Evolutionary conservation across 345 rosid genomes (phyloP).

Genomic region (Gossypium turneri): DNA sequence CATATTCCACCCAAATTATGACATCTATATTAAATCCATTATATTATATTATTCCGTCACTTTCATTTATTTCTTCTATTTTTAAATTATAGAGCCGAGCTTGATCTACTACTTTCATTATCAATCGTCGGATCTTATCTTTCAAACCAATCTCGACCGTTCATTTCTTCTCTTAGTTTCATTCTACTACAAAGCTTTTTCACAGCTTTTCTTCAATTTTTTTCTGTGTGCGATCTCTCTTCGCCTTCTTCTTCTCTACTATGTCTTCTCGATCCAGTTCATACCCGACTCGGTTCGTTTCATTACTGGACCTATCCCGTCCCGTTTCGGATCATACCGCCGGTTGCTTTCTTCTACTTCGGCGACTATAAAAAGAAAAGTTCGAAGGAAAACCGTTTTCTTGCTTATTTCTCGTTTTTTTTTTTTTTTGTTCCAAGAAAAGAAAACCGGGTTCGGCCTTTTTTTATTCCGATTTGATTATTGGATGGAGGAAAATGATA

Average conservation of each 20-base stretch:
- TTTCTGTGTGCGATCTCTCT: neutral
- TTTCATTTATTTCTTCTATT: neutral
- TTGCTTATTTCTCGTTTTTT: neutral
- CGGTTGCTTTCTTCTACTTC: neutral
- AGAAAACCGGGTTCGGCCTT: neutral
- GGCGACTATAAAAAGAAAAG: neutral
- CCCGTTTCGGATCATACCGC: neutral
- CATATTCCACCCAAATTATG: neutral
- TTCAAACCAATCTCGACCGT: constrained; percentile 28
- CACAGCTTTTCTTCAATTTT: neutral
- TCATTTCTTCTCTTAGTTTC: neutral
- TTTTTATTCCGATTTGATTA: neutral
- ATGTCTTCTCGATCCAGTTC: neutral
- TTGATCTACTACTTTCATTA: neutral
- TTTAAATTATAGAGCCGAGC: neutral
- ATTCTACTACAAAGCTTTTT: neutral
- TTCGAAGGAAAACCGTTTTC: neutral
- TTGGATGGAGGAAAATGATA: constrained; percentile 39
- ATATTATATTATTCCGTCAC: neutral
- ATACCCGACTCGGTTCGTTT: neutral
- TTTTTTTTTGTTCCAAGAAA: neutral
- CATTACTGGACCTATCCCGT: neutral
- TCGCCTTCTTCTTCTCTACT: neutral
- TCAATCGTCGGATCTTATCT: constrained; percentile 25
- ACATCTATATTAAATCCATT: neutral